Base-by-base conservation (phyloP, 1,284 basidiomycete species). In the Ustilago nuda region DNA sequence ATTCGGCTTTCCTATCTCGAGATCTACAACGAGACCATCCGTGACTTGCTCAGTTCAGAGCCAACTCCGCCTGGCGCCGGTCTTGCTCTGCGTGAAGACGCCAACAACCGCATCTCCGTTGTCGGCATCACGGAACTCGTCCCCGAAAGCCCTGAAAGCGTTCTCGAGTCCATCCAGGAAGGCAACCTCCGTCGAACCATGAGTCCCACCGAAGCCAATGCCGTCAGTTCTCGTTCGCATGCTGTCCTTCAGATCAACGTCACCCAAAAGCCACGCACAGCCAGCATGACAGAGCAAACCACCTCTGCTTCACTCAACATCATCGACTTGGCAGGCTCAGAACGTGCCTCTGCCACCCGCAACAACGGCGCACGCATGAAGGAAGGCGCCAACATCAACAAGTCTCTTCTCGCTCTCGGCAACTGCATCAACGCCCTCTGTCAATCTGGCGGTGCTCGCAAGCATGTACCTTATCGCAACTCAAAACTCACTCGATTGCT, bases 371-470 rank as follows among this genome's bases (percentile, higher is more conserved):
- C 80, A 17, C 80, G 84, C 17, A 85, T 85, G 84, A 85, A 85
- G 59, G 84, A 85, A 63, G 84, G 84, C n/a, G 84, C 84, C 50
- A 85, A 85, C 68, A 85, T 85, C 76, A 85, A 85, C 79, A 84
- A 84, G 68, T 84, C 82, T 32, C 77, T 85, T 8, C 79, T 85
- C 9, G 84, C 84, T 7, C 78, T 85, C 35, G 84, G 83, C 55
- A 83, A 84, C 63, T 85, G 84, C 78, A 85, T 85, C 78, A 85
- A 85, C 56, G 84, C 84, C 11, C 78, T 85, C 39, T 85, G 84
- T 74, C 78, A 82, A 53, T 76, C 81, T 12, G 82, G 77, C n/a
- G 81, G 79, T 17, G 56, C 56, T 0, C 55, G 61, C 45, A 72
- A 74, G 23, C 84, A 85, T 61, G 76, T 85, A 0, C 84, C 84